These are phyloP conservation scores for Letharia lupina DNA, from an alignment of 495 filamentous ascomycete genomes.

Conservation along the genomic window DNA sequence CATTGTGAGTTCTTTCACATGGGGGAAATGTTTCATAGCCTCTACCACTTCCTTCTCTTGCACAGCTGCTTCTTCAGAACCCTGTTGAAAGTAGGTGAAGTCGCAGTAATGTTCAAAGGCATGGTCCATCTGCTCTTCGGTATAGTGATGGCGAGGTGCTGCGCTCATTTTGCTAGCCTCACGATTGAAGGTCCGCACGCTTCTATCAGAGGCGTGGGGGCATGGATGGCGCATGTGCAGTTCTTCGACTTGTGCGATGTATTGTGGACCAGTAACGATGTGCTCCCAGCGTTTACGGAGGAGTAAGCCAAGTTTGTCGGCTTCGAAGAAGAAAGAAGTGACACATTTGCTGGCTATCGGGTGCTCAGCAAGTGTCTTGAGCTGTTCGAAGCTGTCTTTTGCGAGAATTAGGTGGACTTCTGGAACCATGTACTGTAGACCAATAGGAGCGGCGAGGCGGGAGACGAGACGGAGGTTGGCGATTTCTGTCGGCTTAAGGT, in stretches of 20 bases:
- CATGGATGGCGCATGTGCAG: not conserved
- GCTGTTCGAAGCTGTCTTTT: constrained; percentile 8
- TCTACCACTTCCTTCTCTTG: not conserved
- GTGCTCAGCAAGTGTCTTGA: constrained; percentile 3
- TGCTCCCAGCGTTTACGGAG: not conserved
- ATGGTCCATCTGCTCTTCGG: not conserved
- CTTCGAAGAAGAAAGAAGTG: constrained; percentile 4
- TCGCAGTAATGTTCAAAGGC: not conserved
- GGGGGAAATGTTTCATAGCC: constrained; percentile 1
- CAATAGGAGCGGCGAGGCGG: not conserved
- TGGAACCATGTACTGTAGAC: constrained; percentile 5
- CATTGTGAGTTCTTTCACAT: not conserved
- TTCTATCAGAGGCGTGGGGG: not conserved
- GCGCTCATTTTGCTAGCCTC: not conserved
- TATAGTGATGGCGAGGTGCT: not conserved
- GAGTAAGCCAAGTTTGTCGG: not conserved
- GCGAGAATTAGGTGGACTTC: not conserved
- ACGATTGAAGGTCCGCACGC: not conserved
- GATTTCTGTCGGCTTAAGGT: not conserved
- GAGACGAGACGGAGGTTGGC: constrained; percentile 7
- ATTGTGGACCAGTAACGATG: not conserved
- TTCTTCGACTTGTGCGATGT: not conserved
- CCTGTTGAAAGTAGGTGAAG: not conserved
- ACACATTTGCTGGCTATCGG: constrained; percentile 3
- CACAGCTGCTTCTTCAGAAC: not conserved